Base-by-base conservation (phyloP, 495 filamentous ascomycete genomes). In the Xylaria sp. region DNA sequence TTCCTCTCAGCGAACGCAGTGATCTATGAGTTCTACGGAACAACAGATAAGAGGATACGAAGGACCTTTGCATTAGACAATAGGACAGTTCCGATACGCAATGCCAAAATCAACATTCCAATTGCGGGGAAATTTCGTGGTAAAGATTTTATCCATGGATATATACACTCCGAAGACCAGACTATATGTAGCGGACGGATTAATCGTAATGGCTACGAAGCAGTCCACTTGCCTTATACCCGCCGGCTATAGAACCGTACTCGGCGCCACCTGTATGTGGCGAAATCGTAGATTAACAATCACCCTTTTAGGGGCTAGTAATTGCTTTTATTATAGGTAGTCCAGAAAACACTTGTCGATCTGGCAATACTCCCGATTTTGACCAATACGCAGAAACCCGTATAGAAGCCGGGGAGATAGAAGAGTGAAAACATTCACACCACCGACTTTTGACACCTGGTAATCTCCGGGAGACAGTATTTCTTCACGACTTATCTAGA, bases 191-290 rank as follows among this genome's bases (percentile, higher is more conserved):
- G 50, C 8, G 9, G 50, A 15, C 3, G n/a, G 14, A 46, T 52
- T 44, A 65, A 65, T 33, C 44, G 24, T 2, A 1, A 41, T 29
- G 43, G 26, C 9, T 44, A 37, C 50, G 62, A 21, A 14, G 17
- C 29, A 21, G 24, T 8, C 29, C 26, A n/a, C 15, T 21, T 14
- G 31, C 19, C 37, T 37, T 64, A 65, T 65, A 65, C 31, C 62
- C 62, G 62, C 26, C 62, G 62, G 62, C 44, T 65, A 65, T 65
- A 46, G n/a, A 5, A n/a, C n/a, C 3, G 43, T n/a, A 17, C 5
- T 46, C 17, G 43, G 41, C 1, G 41, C 41, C 12, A n/a, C 1
- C 17, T 46, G 8, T 11, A 50, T 6, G n/a, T 50, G 9, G 46
- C n/a, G n/a, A 24, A 9, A n/a, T 0, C n/a, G 44, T 50, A 24